Base-by-base conservation (phyloP, 805 yeast species). In the Spathaspora boniae region DNA sequence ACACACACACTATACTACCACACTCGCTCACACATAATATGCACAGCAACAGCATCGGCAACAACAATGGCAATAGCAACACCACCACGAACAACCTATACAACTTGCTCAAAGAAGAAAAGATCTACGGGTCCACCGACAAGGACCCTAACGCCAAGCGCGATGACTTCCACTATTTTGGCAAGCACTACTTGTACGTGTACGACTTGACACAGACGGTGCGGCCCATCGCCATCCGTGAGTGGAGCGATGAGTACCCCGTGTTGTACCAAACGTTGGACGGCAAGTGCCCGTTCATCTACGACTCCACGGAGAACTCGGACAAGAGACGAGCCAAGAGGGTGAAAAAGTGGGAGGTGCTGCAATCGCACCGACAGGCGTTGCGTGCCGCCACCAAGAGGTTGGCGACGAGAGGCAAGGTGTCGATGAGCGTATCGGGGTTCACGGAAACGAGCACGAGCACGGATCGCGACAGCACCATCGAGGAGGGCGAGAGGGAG, bases 281-380 rank as follows among this genome's bases (percentile, higher is more conserved):
- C 48, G 96, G 96, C 5, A 74, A 84, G 48, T 79, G 95, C 42
- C 86, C 95, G 4, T 91, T 91, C 60, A 70, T 82, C n/a, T 73
- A 73, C 33, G 91, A 85, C 50, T 53, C 65, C 4, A 39, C 67
- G 0, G 62, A 65, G 24, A 67, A 67, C 42, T 60, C 58, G 29
- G 68, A 67, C 17, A 58, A 68, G 27, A 65, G 64, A 35, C 62
- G 59, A 44, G 54, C 61, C 27, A 57, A 69, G 42, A 54, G 73
- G 29, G 29, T 51, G 21, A 67, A 59, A 33, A 66, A 64, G 41
- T 63, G 61, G 36, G 68, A 61, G 33, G 68, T 65, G n/a, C 56
- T 66, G n/a, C 55, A 57, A 31, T 56, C 58, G 12, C 70, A 68
- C 47, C 56, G 78, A 22, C 60, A 56, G 8, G 47, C 63, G 25